A percentile compares a stretch with the other conserved stretches of the same genome.
Conservation (phyloP, 441 rosid genomes). For the Melastoma candidum region DNA sequence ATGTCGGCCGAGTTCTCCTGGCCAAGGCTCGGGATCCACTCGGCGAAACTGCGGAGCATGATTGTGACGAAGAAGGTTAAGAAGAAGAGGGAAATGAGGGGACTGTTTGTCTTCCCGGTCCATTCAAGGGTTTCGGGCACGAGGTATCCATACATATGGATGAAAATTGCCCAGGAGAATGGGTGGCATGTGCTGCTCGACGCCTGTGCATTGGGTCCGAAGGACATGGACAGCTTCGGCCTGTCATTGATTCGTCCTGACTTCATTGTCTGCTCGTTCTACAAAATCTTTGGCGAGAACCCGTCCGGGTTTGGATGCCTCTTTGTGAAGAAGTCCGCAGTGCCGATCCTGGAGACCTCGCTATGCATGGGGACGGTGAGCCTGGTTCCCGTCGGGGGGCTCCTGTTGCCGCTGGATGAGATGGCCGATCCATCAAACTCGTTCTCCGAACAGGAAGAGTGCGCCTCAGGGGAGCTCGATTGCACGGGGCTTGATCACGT, state of each 20-base stretch:
- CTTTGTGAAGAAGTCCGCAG: conserved; percentile 67
- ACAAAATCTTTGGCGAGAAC: conserved; percentile 84
- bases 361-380: conserved; percentile 56
- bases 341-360: conserved; percentile 43
- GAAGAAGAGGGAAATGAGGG: conserved; percentile 43
- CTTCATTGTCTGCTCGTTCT: conserved; percentile 76
- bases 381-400: conserved; percentile 42
- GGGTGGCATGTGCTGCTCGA: conserved; percentile 86
- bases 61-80: conserved; percentile 30
- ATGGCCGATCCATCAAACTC: conserved; percentile 30
- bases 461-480: conserved; percentile 18
- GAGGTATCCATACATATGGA: conserved; percentile 81
- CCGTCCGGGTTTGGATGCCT: conserved; percentile 94
- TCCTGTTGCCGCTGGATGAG: conserved; percentile 27
- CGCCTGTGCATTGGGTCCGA: conserved; percentile 85
- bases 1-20: conserved; percentile 81
- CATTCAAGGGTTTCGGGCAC: conserved; percentile 86
- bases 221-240: conserved; percentile 88
- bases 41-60: conserved; percentile 54
- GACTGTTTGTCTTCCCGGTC: conserved; percentile 79
- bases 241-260: conserved; percentile 76
- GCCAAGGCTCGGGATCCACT: conserved; percentile 70
- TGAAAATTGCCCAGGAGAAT: conserved; percentile 79
- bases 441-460: conserved; percentile 14
- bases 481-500: conserved; percentile 70